Conservation (phyloP, 1,139 yeast species). For the Pichia sp. region DNA sequence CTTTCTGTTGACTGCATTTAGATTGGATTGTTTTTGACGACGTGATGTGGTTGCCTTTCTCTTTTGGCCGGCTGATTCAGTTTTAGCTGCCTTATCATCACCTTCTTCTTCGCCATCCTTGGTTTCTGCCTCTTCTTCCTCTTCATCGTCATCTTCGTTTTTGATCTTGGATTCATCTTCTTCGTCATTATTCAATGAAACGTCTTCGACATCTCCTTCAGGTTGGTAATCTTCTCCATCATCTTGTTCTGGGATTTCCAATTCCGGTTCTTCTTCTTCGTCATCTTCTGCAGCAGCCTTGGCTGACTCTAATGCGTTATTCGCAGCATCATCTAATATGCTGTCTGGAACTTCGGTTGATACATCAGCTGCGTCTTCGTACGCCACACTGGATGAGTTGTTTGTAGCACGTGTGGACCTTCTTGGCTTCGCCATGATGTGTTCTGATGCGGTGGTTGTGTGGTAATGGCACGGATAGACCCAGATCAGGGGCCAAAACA, state of each 20-base stretch:
- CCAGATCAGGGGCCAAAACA: no score
- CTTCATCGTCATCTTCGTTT: constrained; percentile 1
- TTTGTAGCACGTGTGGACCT: neutral
- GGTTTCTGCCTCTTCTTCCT: constrained; percentile 14
- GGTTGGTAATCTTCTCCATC: constrained; percentile 19
- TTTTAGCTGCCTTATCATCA: no score
- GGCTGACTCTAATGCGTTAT: neutral
- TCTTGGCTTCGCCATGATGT: no score
- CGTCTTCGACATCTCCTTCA: neutral
- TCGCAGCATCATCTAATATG: neutral
- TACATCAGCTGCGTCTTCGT: no score
- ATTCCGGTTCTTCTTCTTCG: neutral
- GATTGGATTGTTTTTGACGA: constrained; percentile 7
- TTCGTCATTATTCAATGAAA: constrained; percentile 1
- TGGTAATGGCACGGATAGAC: no score
- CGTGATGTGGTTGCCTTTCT: constrained; percentile 1
- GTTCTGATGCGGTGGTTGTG: no score
- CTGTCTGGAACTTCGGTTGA: no score
- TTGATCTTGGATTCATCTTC: constrained; percentile 12
- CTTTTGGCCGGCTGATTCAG: constrained; percentile 1
- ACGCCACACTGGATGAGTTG: no score
- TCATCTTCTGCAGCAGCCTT: no score
- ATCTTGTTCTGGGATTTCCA: neutral
- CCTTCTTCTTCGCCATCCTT: no score
- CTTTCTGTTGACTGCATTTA: constrained; percentile 8